phyloP scores from a whole-genome alignment of 78 protist species.

The Isochrysis galbana region DNA sequence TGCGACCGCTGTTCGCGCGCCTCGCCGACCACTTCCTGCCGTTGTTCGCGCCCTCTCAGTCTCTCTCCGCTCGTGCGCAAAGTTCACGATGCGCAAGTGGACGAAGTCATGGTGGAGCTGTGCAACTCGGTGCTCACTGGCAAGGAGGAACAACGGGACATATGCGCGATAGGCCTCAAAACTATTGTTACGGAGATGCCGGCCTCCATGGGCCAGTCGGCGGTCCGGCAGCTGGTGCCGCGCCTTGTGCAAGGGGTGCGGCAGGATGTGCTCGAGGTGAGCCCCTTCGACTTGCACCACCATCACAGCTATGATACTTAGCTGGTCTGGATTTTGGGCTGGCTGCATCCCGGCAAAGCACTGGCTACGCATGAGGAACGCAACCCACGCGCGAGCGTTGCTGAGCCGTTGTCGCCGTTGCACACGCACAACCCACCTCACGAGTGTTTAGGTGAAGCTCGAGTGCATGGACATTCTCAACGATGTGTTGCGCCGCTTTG shows the following conservation, averaged over 20 bases:
- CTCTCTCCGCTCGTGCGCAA: conserved; percentile 50
- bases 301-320: no score
- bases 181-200: conserved; percentile 34
- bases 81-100: conserved; percentile 12
- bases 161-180: conserved; percentile 52
- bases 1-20: not conserved
- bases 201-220: not conserved
- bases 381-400: no score
- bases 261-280: not conserved
- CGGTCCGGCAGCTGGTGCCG: not conserved
- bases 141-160: conserved; percentile 63
- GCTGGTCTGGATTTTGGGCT: no score
- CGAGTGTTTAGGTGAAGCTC: conserved; percentile 19
- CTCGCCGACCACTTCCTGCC: not conserved
- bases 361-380: not conserved
- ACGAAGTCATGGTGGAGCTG: not conserved
- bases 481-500: conserved; percentile 49
- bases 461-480: conserved; percentile 55
- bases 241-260: not conserved
- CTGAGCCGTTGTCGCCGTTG: not conserved
- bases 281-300: no score
- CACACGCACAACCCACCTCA: no score
- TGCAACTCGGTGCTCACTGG: not conserved
- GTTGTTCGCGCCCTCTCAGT: not conserved
- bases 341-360: no score